Evolutionary conservation across 345 rosid species (phyloP).

Genomic region (Eucalyptus polyanthemos): DNA sequence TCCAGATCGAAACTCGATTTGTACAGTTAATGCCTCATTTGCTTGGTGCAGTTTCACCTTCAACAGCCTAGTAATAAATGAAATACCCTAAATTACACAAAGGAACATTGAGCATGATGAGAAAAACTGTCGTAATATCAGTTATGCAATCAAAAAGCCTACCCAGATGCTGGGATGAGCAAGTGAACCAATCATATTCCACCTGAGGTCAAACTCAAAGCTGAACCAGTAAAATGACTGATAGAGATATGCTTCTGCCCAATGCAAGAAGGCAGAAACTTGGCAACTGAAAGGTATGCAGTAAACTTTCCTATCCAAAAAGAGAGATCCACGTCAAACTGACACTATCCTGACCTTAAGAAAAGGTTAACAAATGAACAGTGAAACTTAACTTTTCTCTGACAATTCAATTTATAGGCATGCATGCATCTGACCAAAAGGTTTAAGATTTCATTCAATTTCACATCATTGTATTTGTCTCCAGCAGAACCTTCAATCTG

Average conservation of each 20-base stretch:
- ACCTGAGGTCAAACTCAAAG: not conserved
- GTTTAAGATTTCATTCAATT: not conserved
- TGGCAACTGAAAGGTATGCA: not conserved
- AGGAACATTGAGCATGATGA: not conserved
- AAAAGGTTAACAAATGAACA: not conserved
- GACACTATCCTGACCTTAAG: not conserved
- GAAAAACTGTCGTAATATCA: not conserved
- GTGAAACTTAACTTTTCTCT: not conserved
- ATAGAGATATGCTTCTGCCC: not conserved
- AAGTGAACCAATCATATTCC: not conserved
- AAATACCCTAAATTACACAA: not conserved
- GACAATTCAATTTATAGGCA: not conserved
- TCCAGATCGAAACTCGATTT: not conserved
- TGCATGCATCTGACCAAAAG: not conserved
- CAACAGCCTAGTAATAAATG: not conserved
- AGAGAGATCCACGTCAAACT: not conserved
- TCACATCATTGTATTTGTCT: not conserved
- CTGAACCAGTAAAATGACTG: not conserved
- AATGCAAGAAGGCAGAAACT: not conserved
- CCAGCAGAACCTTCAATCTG: not conserved
- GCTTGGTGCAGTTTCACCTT: not conserved
- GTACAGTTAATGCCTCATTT: not conserved
- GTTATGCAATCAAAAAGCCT: not conserved
- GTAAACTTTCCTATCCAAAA: not conserved
- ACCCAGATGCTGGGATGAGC: not conserved